Conservation (phyloP, 2,329 filamentous ascomycete genomes). For the Penicillium sp. region DNA sequence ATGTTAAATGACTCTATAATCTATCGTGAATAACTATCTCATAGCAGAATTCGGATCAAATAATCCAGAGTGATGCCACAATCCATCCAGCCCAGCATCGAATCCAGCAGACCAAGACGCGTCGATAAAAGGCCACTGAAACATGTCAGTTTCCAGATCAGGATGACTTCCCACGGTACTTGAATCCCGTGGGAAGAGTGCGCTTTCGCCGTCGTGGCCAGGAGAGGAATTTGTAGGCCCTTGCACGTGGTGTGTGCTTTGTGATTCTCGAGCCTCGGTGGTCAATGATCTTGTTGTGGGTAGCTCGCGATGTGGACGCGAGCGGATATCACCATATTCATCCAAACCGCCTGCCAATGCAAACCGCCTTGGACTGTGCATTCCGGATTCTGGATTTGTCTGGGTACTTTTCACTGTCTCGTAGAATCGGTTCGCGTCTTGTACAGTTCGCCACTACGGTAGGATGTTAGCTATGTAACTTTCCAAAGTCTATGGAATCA, state of each 20-base stretch:
- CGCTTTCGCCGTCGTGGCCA: slow-evolving; percentile 5
- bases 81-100: slow-evolving; percentile 33
- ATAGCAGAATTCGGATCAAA: slow-evolving; percentile 15
- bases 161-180: slow-evolving; percentile 13
- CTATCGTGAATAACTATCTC: slow-evolving; percentile 2
- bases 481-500: not conserved
- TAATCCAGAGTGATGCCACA: slow-evolving; percentile 29
- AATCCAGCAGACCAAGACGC: slow-evolving; percentile 39
- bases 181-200: slow-evolving; percentile 9
- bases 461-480: not conserved
- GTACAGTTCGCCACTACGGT: slow-evolving; percentile 36
- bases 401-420: slow-evolving; percentile 34
- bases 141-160: slow-evolving; percentile 38
- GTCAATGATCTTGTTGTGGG: slow-evolving; percentile 16
- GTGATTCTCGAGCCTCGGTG: slow-evolving; percentile 10
- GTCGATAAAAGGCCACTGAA: slow-evolving; percentile 42
- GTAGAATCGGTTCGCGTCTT: slow-evolving; percentile 40
- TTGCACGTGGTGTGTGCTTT: slow-evolving; percentile 7
- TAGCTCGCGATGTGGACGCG: slow-evolving; percentile 26
- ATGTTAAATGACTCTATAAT: not conserved
- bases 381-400: slow-evolving; percentile 19
- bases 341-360: slow-evolving; percentile 37
- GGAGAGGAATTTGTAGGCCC: slow-evolving; percentile 7
- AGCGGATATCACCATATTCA: slow-evolving; percentile 41
- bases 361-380: slow-evolving; percentile 31